Conservation (phyloP, 345 rosid genomes). For the sweet orange (Citrus sinensis) region DVS_A1.0 CM039163.1:2956001-2956500, state of each 20-base stretch:
- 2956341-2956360: not conserved
- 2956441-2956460: not conserved
- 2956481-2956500: not conserved
- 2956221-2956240: slow-evolving; percentile 55
- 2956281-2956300: slow-evolving; percentile 4
- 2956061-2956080: slow-evolving; percentile 5
- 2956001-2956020: not conserved
- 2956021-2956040: not conserved
- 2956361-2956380: not conserved
- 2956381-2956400: not conserved
- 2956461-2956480: not conserved
- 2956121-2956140: slow-evolving; percentile 25
- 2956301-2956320: slow-evolving; percentile 13
- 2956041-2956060: not conserved
- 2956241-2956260: slow-evolving; percentile 33
- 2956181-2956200: slow-evolving; percentile 32
- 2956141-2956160: slow-evolving; percentile 62
- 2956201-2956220: slow-evolving; percentile 42
- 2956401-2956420: not conserved
- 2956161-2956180: slow-evolving; percentile 31
- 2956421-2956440: too few species aligned
- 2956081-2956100: not conserved
- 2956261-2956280: slow-evolving; percentile 20
- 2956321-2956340: not conserved
- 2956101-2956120: slow-evolving; percentile 7